Conservation (phyloP, 1,284 basidiomycete genomes). For the Moesziomyces antarcticus region DNA sequence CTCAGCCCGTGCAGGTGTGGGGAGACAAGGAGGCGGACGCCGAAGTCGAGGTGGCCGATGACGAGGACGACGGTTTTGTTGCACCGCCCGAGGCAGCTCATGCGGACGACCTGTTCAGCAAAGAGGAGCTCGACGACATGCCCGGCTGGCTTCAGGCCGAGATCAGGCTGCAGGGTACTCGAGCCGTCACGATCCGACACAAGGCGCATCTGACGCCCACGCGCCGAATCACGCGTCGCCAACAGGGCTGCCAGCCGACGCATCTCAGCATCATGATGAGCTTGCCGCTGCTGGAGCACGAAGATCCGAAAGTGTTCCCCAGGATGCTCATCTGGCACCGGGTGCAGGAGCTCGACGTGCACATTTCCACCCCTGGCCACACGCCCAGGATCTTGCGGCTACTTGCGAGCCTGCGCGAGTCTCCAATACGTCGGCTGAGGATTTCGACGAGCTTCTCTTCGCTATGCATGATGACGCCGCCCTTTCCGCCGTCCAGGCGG, state of each 20-base stretch:
- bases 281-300: slow-evolving; percentile 61
- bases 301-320: slow-evolving; percentile 56
- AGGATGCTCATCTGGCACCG: slow-evolving; percentile 59
- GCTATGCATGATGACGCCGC: slow-evolving; percentile 52
- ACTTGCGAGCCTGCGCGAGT: slow-evolving; percentile 44
- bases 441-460: slow-evolving; percentile 57
- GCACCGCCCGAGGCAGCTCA: slow-evolving; percentile 17
- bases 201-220: slow-evolving; percentile 56
- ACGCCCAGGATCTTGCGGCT: slow-evolving; percentile 49
- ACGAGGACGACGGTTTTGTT: background rate
- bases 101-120: slow-evolving; percentile 44
- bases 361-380: slow-evolving; percentile 52
- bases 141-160: slow-evolving; percentile 64
- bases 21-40: slow-evolving; percentile 35
- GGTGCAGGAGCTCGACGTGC: slow-evolving; percentile 61
- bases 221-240: slow-evolving; percentile 22
- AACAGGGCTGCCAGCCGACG: slow-evolving; percentile 54
- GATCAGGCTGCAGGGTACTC: slow-evolving; percentile 39
- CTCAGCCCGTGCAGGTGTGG: slow-evolving; percentile 53
- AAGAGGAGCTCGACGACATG: slow-evolving; percentile 53
- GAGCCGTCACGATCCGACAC: slow-evolving; percentile 53
- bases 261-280: slow-evolving; percentile 59
- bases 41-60: background rate
- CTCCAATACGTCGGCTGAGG: slow-evolving; percentile 54
- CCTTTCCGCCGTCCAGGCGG: slow-evolving; percentile 37